These are phyloP conservation scores for Acephala macrosclerotiorum DNA, from an alignment of 2,329 filamentous ascomycete species.

Conservation along the genomic window DNA sequence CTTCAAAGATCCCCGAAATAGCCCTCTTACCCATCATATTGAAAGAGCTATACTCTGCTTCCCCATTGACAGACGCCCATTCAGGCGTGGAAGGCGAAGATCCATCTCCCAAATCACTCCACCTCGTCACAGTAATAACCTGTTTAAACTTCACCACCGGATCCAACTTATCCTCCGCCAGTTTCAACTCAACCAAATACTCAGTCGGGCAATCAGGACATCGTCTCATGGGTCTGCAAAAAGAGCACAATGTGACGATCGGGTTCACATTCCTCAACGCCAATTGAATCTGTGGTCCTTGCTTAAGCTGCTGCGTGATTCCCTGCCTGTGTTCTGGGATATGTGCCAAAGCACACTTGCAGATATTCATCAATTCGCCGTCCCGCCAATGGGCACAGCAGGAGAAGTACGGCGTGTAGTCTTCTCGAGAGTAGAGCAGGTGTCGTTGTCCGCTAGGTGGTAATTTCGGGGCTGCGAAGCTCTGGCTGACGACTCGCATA, in stretches of 20 bases:
- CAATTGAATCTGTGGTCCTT: constrained; percentile 32
- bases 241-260: constrained; percentile 58
- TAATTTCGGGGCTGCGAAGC: constrained; percentile 58
- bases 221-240: constrained; percentile 64
- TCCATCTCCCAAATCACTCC: constrained; percentile 67
- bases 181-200: constrained; percentile 66
- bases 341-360: constrained; percentile 67
- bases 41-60: constrained; percentile 59
- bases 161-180: constrained; percentile 61
- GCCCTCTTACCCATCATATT: constrained; percentile 58
- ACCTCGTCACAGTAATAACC: constrained; percentile 65
- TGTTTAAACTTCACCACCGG: constrained; percentile 60
- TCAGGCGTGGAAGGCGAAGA: constrained; percentile 56
- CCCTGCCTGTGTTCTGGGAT: constrained; percentile 55
- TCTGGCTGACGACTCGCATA: constrained; percentile 62
- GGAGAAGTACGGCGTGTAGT: constrained; percentile 69
- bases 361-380: constrained; percentile 64
- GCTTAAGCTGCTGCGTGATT: constrained; percentile 44
- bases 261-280: constrained; percentile 45
- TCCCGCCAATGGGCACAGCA: constrained; percentile 69
- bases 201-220: constrained; percentile 69
- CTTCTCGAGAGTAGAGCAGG: constrained; percentile 64
- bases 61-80: constrained; percentile 63
- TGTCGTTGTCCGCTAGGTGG: constrained; percentile 59
- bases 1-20: constrained; percentile 66